Percentiles rank a stretch among this genome's conserved stretches.
Evolutionary conservation across 1,284 basidiomycete species (phyloP).

Genomic region (Ustilago cynodontis): DNA sequence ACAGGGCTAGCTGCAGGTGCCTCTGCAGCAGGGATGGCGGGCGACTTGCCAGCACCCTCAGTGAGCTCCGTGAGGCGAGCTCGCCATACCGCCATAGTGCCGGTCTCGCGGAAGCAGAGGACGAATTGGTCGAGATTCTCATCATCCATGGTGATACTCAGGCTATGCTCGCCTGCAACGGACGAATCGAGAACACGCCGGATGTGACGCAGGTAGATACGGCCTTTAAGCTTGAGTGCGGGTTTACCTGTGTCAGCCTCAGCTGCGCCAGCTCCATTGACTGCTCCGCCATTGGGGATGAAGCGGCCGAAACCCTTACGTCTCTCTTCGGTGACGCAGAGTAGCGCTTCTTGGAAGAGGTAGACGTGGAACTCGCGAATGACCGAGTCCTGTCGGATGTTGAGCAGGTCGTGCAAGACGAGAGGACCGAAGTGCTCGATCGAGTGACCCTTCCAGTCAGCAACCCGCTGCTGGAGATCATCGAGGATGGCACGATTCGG

Average conservation of each 20-base stretch:
- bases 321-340: conserved; percentile 94
- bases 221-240: conserved; percentile 88
- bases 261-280: conserved; percentile 8
- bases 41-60: conserved; percentile 17
- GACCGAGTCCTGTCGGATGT: conserved; percentile 85
- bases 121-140: conserved; percentile 92
- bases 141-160: conserved; percentile 95
- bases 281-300: conserved; percentile 73
- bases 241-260: conserved; percentile 73
- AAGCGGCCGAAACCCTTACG: conserved; percentile 80
- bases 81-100: conserved; percentile 88
- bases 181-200: conserved; percentile 84
- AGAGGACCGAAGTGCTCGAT: conserved; percentile 84
- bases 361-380: conserved; percentile 94
- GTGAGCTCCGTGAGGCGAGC: conserved; percentile 65
- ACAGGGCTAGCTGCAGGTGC: conserved; percentile 6
- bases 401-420: conserved; percentile 89
- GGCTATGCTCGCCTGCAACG: conserved; percentile 81
- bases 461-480: conserved; percentile 86
- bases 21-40: conserved; percentile 7
- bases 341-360: conserved; percentile 94
- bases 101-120: conserved; percentile 89
- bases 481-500: conserved; percentile 82
- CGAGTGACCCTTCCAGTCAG: conserved; percentile 93
- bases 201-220: conserved; percentile 94